Evolutionary conservation across 495 filamentous ascomycete species (phyloP).

Genomic region (Lasiosphaeris hirsuta): DNA sequence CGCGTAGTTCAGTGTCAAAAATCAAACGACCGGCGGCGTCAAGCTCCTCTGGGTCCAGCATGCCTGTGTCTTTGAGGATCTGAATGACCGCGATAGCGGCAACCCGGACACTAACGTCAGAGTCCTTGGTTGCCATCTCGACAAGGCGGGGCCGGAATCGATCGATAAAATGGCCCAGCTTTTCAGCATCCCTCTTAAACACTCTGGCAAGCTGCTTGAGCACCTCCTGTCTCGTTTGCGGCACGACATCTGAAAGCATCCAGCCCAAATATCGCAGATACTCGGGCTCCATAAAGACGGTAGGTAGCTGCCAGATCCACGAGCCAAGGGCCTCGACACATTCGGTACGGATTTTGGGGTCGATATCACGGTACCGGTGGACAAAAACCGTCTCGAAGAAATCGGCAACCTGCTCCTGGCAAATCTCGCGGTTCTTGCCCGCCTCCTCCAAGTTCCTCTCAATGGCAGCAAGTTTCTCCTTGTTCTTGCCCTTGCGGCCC

Average conservation of each 20-base stretch:
- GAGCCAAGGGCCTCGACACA: constrained; percentile 78
- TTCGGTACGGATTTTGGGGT: constrained; percentile 78
- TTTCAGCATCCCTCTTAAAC: constrained; percentile 72
- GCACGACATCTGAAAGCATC: constrained; percentile 77
- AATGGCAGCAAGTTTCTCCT: constrained; percentile 57
- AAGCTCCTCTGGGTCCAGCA: constrained; percentile 87
- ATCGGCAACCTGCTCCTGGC: constrained; percentile 69
- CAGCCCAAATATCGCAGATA: constrained; percentile 93
- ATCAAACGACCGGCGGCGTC: constrained; percentile 80
- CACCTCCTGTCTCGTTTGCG: constrained; percentile 68
- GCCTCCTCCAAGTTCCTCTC: constrained; percentile 63
- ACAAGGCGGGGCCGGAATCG: constrained; percentile 82
- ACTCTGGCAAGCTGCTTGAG: constrained; percentile 76
- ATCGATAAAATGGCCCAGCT: constrained; percentile 83
- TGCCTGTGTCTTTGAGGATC: constrained; percentile 73
- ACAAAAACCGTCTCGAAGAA: constrained; percentile 88
- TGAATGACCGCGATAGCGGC: constrained; percentile 76
- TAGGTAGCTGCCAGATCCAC: constrained; percentile 81
- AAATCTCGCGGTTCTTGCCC: constrained; percentile 57
- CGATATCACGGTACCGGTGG: constrained; percentile 91
- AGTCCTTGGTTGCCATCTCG: constrained; percentile 85
- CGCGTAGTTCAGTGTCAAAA: constrained; percentile 77
- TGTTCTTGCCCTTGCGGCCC: constrained; percentile 66
- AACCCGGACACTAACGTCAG: constrained; percentile 72
- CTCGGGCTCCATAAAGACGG: constrained; percentile 79